Conservation (phyloP, 2,329 filamentous ascomycete genomes). For the Cryphonectria radicalis region DNA sequence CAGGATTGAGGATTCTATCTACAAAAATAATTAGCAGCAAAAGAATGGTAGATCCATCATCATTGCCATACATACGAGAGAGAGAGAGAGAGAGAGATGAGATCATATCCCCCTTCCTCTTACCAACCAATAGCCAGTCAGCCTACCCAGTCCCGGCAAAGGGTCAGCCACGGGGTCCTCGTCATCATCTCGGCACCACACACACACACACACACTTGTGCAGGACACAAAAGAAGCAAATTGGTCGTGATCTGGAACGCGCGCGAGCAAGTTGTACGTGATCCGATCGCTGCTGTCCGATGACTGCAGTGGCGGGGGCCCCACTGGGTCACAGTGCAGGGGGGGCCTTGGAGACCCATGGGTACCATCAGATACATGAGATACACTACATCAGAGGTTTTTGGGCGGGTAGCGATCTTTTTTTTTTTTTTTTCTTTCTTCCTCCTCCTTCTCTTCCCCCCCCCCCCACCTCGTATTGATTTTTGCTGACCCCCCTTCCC, state of each 20-base stretch:
- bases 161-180: constrained; percentile 10
- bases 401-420: neutral
- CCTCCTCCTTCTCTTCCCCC: neutral
- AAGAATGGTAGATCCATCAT: neutral
- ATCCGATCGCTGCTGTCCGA: constrained; percentile 23
- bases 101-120: constrained; percentile 24
- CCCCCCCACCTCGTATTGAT: neutral
- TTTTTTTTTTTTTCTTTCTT: neutral
- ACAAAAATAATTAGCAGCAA: neutral
- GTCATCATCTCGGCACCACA: constrained; percentile 14
- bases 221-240: neutral
- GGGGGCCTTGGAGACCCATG: constrained; percentile 9
- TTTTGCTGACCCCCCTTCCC: neutral
- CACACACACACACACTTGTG: neutral
- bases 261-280: constrained; percentile 4
- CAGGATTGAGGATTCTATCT: constrained; percentile 24
- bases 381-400: constrained; percentile 22
- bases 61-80: constrained; percentile 19
- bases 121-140: neutral
- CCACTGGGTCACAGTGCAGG: constrained; percentile 13
- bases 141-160: neutral
- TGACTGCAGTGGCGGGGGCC: constrained; percentile 25
- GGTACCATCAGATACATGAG: constrained; percentile 25
- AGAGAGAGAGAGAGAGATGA: constrained; percentile 29
- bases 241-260: constrained; percentile 1